Evolutionary conservation across 257 asterid genomes (phyloP), one percentile per base, ranked within the genome.

Genomic region (Craterostigma plantagineum): DNA sequence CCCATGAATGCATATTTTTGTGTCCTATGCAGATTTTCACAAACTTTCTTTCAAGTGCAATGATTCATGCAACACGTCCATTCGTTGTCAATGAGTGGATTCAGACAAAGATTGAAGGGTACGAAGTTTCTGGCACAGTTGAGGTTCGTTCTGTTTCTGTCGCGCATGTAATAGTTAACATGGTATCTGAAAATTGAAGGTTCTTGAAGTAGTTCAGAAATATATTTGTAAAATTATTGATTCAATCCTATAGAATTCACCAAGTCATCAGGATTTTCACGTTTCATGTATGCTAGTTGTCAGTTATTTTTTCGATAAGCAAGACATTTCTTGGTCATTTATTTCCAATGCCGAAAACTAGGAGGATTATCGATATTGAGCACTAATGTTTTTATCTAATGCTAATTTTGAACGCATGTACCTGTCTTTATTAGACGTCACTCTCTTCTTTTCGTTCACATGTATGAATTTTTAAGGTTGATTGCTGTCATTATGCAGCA

Each of bases 111-210:
- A 90, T 90, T 53, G 77, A 80, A 63, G 99, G 96, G 55, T 79
- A 83, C 57, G 99, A 90, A 53, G 91, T 90, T 65, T 90, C 96
- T 51, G 99, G 99, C 59, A 79, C 91, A 40, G 99, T 90, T 64
- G 99, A 90, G 99, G 96, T 90, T 45, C 7, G 77, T 62, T 27
- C 14, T 48, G 30, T 51, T 48, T 52, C 43, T 47, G 12, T 17
- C 33, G 36, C 23, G 10, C 14, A 48, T 48, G 10, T 51, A 43
- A n/a, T n/a, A n/a, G n/a, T n/a, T n/a, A n/a, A n/a, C n/a, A n/a
- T n/a, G n/a, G 33, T 48, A 23, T 40, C 50, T 47, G 54, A 46
- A 50, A 54, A 43, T 41, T 34, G 36, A 46, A 17, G 53, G 18
- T 14, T 14, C 14, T 11, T 37, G n/a, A 36, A 12, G 23, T 35